These are phyloP conservation scores for Farysia itapuensis DNA, from an alignment of 1,284 basidiomycete genomes.

Conservation along the genomic window DNA sequence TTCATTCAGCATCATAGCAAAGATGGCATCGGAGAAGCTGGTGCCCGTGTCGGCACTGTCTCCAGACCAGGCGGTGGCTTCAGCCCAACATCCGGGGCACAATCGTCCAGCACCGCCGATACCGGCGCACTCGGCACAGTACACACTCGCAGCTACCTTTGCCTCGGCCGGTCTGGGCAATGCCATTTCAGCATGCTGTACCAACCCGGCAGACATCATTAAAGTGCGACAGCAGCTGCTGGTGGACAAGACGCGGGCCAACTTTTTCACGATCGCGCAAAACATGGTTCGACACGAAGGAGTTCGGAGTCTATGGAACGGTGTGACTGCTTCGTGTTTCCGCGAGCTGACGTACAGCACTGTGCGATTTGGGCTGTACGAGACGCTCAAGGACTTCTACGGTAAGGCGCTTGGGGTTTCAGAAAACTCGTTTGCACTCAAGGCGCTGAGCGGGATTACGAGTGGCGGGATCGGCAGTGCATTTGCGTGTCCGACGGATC, in stretches of 20 bases:
- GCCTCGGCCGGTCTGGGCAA: constrained; percentile 42
- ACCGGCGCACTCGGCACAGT: constrained; percentile 3
- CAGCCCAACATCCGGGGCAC: constrained; percentile 24
- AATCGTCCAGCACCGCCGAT: constrained; percentile 3
- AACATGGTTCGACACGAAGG: constrained; percentile 37
- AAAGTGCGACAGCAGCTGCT: constrained; percentile 50
- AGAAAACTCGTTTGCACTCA: constrained; percentile 36
- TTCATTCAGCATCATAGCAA: too few relatives aligned
- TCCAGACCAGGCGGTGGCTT: constrained; percentile 22
- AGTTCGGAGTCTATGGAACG: constrained; percentile 30
- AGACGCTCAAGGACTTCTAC: constrained; percentile 43
- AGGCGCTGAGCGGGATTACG: constrained; percentile 41
- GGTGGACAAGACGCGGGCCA: constrained; percentile 16
- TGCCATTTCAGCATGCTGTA: constrained; percentile 37
- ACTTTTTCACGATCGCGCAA: constrained; percentile 22
- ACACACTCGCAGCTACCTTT: constrained; percentile 34
- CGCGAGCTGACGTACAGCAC: constrained; percentile 47
- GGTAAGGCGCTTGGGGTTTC: constrained; percentile 6
- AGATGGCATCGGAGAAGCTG: constrained; percentile 5
- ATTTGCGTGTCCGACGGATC: constrained; percentile 42
- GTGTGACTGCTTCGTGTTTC: constrained; percentile 41
- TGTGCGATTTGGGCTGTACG: constrained; percentile 45
- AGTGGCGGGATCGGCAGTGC: constrained; percentile 43
- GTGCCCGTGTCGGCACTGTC: constrained; percentile 9
- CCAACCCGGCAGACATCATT: constrained; percentile 47